Base-by-base conservation (phyloP, 768 basidiomycete genomes). In the Podaxis pistillaris region DNA sequence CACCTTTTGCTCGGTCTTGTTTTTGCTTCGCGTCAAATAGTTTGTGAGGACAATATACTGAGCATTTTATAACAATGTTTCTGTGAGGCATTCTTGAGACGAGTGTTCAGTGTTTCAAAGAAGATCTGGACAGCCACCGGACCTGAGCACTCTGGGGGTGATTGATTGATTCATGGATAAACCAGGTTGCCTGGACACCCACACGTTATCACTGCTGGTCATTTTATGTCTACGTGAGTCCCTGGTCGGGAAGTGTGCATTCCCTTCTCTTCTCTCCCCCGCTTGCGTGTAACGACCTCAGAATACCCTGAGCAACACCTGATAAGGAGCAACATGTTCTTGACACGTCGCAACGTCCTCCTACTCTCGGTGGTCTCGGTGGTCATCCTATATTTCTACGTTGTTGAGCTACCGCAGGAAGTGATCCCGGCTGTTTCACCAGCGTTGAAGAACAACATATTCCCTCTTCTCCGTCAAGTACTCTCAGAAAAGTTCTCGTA, bases 381-480 rank as follows among this genome's bases (percentile, higher is more conserved):
- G 28, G 17, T 50, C 7, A 55, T 38, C 24, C 37, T 62, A 13
- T 24, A 30, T 17, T 30, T 56, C 36, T 51, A 62, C 30, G 8
- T n/a, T 3, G 26, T 46, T 36, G 55, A 56, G 15, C 33, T 56
- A 50, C 54, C 61, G 38, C 38, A 17, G 36, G 26, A 40, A n/a
- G 15, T 33, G 19, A 28, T 50, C 5, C 17, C 36, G 2, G 17
- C 36, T 17, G 24, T 13, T 12, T 15, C 22, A 28, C 2, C 30
- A 6, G 13, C 22, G 28, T 22, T 62, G 36, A 62, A 41, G 30
- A 9, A 1, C 17, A 41, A 26, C 50, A 12, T 53, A 17, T 7
- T 53, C 19, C 50, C 59, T 8, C n/a, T 62, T 28, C 44, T 62
- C 56, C 61, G 61, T 37, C 54, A 56, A 38, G 26, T 56, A 26